Base-by-base conservation (phyloP, 306 rosid species). In the Acacia crassicarpa region DNA sequence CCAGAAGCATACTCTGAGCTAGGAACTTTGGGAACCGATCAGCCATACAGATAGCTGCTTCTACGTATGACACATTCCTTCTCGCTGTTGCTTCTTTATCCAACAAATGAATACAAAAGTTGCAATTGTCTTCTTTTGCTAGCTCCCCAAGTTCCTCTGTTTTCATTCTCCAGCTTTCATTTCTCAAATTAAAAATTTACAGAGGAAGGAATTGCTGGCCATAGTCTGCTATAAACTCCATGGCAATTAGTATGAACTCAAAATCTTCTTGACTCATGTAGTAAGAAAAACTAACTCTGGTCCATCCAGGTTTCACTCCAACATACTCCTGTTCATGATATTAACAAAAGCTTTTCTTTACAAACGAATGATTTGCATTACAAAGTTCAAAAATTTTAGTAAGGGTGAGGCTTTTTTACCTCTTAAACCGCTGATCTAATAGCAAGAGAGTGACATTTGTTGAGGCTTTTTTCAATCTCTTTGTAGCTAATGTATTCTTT, bases 231-330 rank as follows among this genome's bases (percentile, higher is more conserved):
- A 95, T n/a, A 80, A 93, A 93, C 76, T 95, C 97, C 78, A 95
- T 54, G 16, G 98, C 94, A 44, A 45, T 77, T 80, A 90, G 32
- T 83, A 91, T 90, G 87, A 88, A 95, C 76, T 95, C 98, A 66
- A 93, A 90, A 75, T 93, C 97, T 14, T 87, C 92, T 22, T 89
- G 85, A 10, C 87, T 79, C 88, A 91, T 91, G 88, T 91, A 95
- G 86, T 93, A 93, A 20, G 98, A 97, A 71, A 95, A 92, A 82
- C 97, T 93, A 62, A 95, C 84, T 84, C 98, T 74, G n/a, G 95
- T 89, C 99, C 99, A 93, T 83, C 99, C 97, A 1, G 99, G 97
- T 84, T 91, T 93, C 6, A 86, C 82, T 82, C 99, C 98, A 12
- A 84, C 78, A 51, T 90, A 90, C 6, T 98, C 97, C 95, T 92